These are phyloP conservation scores for Bipolaris cookei DNA, from an alignment of 2,329 filamentous ascomycete genomes.

Conservation along the genomic window DNA sequence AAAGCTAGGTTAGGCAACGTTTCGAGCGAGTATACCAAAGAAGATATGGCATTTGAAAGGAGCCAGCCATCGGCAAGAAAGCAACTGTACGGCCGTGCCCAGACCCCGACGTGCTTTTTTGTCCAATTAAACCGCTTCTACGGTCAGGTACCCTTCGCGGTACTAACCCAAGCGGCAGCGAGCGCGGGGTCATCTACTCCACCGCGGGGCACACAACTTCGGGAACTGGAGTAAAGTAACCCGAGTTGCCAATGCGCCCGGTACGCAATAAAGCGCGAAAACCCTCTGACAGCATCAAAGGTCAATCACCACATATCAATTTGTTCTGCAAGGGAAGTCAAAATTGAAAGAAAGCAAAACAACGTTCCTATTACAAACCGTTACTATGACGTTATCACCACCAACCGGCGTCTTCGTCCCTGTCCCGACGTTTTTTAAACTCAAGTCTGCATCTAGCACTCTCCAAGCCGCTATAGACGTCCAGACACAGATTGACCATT, in stretches of 20 bases:
- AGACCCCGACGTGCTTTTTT: background rate
- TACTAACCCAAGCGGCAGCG: slow-evolving; percentile 25
- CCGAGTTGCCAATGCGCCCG: slow-evolving; percentile 32
- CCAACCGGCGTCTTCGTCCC: slow-evolving; percentile 50
- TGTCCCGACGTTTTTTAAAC: slow-evolving; percentile 70
- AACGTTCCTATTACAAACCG: slow-evolving; percentile 12
- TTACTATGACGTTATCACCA: slow-evolving; percentile 37
- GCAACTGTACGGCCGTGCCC: background rate
- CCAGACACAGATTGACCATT: slow-evolving; percentile 64
- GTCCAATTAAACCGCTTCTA: slow-evolving; percentile 1
- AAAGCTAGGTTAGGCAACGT: background rate
- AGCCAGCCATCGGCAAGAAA: background rate
- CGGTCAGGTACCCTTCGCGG: slow-evolving; percentile 9
- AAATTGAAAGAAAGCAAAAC: background rate
- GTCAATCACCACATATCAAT: background rate
- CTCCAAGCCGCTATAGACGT: slow-evolving; percentile 63
- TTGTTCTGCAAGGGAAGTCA: background rate
- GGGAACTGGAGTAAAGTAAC: slow-evolving; percentile 31
- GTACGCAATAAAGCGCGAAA: slow-evolving; percentile 6
- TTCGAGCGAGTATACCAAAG: background rate
- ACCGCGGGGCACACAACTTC: slow-evolving; percentile 32
- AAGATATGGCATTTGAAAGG: background rate
- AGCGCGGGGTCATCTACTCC: slow-evolving; percentile 36
- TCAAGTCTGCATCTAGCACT: slow-evolving; percentile 52
- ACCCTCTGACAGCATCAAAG: background rate